Base-by-base conservation (phyloP, 495 filamentous ascomycete genomes). In the Annulohypoxylon nitens region DNA sequence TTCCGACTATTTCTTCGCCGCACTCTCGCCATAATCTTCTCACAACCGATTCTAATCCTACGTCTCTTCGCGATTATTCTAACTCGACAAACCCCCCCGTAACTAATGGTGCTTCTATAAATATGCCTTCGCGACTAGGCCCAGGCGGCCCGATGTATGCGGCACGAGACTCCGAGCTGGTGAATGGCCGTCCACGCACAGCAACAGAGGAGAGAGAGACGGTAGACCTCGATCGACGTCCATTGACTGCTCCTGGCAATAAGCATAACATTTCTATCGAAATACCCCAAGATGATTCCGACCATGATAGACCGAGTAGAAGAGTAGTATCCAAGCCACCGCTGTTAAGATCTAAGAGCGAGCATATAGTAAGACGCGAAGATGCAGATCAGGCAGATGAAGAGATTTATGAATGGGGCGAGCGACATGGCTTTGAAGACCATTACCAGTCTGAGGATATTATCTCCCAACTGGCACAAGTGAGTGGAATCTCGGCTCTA, bases 261-360 rank as follows among this genome's bases (percentile, higher is more conserved):
- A 76, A 80, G 34, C 74, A 70, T 12, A 54, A 69, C 58, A 30
- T 69, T 39, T 9, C 47, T 16, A 37, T 67, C 18, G 23, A 66
- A 23, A 68, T 43, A 43, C 73, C 70, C 43, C 70, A 75, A 25
- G 76, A 78, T 53, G 76, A 78, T 47, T 78, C 76, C 47, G 69
- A 75, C n/a, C 72, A 70, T 18, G 75, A 76, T 55, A 65, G 61
- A 64, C 48, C 66, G 37, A 47, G 54, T 47, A 50, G 57, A 41
- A 78, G 80, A 65, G 78, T 87, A 63, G 79, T 87, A 54, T 78
- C 86, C 57, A 87, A 89, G 61, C 87, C 88, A 6, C 83, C 84
- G 34, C 78, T 94, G 33, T 84, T 90, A 59, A 85, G 93, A 70
- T 90, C 92, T 33, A 93, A 88, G 79, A 94, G 90, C 79, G 92